phyloP scores from a whole-genome alignment of 225 moss, liverwort and hornwort genomes.

The Rhytidiadelphus loreus region DNA sequence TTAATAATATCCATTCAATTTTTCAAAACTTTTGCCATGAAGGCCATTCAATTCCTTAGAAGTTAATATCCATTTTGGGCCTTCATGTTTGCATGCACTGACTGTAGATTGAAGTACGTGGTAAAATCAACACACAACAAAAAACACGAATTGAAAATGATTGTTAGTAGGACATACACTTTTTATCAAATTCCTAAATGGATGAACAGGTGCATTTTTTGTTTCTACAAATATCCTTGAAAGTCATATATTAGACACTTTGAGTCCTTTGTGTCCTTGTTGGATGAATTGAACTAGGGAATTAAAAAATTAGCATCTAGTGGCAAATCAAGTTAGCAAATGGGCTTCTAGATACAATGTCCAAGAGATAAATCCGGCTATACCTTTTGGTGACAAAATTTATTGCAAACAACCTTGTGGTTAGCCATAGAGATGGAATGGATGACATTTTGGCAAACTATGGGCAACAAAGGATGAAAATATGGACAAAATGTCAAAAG shows the following conservation, averaged over 20 bases:
- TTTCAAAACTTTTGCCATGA: no score
- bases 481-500: background rate
- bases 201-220: background rate
- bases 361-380: rapidly evolving
- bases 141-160: background rate
- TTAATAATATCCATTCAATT: no score
- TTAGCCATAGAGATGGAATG: rapidly evolving
- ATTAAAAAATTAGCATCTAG: background rate
- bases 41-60: background rate
- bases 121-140: background rate
- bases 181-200: background rate
- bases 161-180: rapidly evolving
- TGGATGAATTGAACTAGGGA: background rate
- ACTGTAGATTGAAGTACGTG: background rate
- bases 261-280: rapidly evolving
- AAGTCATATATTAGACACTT: background rate
- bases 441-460: background rate
- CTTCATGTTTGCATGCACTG: background rate
- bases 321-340: background rate
- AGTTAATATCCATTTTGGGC: background rate
- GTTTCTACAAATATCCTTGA: background rate
- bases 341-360: rapidly evolving
- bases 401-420: rapidly evolving
- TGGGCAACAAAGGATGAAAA: rapidly evolving
- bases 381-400: rapidly evolving